Conservation (phyloP, 192 early-diverging fungal genomes). For the Oehlia diaphana region DNA sequence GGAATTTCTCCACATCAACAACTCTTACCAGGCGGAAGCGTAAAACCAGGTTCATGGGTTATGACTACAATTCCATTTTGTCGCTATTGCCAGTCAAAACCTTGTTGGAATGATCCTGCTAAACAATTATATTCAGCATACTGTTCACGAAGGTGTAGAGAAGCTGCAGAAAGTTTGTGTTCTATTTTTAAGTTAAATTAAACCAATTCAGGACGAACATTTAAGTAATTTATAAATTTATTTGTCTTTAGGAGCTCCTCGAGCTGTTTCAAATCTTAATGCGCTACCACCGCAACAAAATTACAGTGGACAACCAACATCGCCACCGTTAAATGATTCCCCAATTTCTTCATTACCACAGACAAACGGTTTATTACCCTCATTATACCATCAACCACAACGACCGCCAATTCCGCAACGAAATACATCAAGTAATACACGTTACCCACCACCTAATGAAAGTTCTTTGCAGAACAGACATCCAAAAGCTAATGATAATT, state of each 20-base stretch:
- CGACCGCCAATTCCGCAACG: too few relatives aligned
- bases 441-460: too few relatives aligned
- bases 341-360: too few relatives aligned
- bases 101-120: neutral
- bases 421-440: too few relatives aligned
- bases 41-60: neutral
- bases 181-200: neutral
- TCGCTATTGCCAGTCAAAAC: neutral
- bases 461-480: neutral
- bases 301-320: neutral
- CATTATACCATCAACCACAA: neutral
- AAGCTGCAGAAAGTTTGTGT: neutral
- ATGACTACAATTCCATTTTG: neutral
- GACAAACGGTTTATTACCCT: too few relatives aligned
- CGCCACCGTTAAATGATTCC: neutral
- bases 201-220: too few relatives aligned
- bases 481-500: neutral
- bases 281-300: neutral
- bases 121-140: neutral
- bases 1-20: neutral
- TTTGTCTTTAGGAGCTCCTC: neutral
- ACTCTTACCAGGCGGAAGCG: neutral
- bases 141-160: slow-evolving; percentile 3
- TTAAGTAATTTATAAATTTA: neutral
- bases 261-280: neutral